These are phyloP conservation scores for Scalesia atractyloides DNA, from an alignment of 129 eudicot genomes.

Conservation along the genomic window DNA sequence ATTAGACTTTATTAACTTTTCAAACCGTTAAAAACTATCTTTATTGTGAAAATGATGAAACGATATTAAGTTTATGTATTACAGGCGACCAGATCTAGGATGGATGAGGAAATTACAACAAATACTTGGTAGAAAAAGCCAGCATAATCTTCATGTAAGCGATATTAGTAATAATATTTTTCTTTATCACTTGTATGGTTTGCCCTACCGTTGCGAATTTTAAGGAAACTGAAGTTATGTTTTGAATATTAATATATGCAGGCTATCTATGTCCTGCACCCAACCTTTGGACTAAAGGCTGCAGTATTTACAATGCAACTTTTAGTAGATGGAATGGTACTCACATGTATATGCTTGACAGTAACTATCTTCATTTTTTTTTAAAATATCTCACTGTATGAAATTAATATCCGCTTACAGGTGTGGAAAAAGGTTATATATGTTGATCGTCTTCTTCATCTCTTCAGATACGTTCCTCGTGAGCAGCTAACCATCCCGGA, in stretches of 20 bases:
- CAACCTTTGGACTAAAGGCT: conserved; percentile 86
- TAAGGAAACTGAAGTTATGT: not conserved
- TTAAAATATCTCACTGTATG: not conserved
- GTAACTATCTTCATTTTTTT: not conserved
- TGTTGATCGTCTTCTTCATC: conserved; percentile 89
- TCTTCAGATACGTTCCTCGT: conserved; percentile 91
- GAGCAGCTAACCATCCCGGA: conserved; percentile 96
- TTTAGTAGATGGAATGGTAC: conserved; percentile 78
- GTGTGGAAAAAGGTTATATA: conserved; percentile 94
- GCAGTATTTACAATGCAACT: conserved; percentile 73
- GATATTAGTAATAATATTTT: not conserved
- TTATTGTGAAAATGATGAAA: conserved; percentile 17
- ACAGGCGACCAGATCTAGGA: conserved; percentile 41
- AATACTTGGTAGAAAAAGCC: conserved; percentile 96
- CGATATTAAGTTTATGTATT: conserved; percentile 3
- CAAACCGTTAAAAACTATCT: not conserved
- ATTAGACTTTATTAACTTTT: not conserved
- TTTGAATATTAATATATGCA: conserved; percentile 19
- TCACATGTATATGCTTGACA: conserved; percentile 5
- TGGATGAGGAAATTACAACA: conserved; percentile 32
- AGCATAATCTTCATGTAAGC: conserved; percentile 87
- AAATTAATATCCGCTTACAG: conserved; percentile 38
- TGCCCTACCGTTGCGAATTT: not conserved
- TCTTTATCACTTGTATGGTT: not conserved
- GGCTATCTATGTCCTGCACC: conserved; percentile 97